phyloP scores from a whole-genome alignment of 441 rosid genomes.

The Eutrema salsugineum region DNA sequence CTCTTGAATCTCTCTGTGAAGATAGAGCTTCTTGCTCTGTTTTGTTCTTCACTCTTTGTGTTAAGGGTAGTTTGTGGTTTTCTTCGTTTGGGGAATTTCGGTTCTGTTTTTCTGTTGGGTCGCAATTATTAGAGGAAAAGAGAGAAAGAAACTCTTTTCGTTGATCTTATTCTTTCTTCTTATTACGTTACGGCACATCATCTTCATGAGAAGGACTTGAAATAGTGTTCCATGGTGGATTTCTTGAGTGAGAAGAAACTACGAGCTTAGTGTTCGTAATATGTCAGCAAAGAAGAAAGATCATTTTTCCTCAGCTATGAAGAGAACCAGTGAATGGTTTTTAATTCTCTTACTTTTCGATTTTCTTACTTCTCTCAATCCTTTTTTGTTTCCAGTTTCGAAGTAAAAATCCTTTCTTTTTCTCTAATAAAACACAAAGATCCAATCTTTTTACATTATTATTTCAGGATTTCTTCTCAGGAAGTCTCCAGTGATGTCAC shows the following conservation, averaged over 20 bases:
- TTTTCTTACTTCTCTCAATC: background rate
- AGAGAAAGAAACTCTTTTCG: slow-evolving; percentile 18
- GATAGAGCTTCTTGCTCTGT: slow-evolving; percentile 7
- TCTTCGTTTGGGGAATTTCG: background rate
- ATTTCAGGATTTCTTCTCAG: slow-evolving; percentile 86
- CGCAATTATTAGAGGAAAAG: slow-evolving; percentile 10
- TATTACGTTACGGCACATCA: background rate
- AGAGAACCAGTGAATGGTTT: slow-evolving; percentile 96
- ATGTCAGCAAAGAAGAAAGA: slow-evolving; percentile 75
- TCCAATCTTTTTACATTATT: background rate
- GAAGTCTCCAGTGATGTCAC: slow-evolving; percentile 92
- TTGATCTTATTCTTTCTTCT: slow-evolving; percentile 17
- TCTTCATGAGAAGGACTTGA: slow-evolving; percentile 22
- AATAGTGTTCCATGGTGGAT: slow-evolving; percentile 27
- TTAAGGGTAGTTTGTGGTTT: slow-evolving; percentile 20
- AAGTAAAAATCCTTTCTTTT: background rate
- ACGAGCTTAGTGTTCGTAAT: slow-evolving; percentile 28
- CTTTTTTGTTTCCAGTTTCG: background rate
- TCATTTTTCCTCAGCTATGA: slow-evolving; percentile 82
- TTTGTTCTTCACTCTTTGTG: background rate
- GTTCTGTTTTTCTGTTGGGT: slow-evolving; percentile 5
- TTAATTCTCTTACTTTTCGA: background rate
- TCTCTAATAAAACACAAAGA: background rate
- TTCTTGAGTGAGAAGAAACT: slow-evolving; percentile 24
- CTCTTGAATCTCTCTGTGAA: too few species aligned